Evolutionary conservation across 2,329 filamentous ascomycete species (phyloP).

Genomic region (Dothiorella sarmentorum): DNA sequence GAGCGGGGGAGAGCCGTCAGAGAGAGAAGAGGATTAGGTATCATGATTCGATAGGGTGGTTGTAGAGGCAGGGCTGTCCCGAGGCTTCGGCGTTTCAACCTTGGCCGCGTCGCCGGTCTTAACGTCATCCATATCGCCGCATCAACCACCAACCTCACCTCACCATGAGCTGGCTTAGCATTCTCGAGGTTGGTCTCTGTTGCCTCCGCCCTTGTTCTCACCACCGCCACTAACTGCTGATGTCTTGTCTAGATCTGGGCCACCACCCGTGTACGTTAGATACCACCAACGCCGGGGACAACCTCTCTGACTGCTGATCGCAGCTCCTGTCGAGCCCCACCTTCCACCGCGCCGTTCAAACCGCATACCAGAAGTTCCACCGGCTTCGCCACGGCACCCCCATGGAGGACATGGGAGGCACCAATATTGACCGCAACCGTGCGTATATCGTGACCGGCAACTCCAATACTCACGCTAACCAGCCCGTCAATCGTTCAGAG

Average conservation of each 20-base stretch:
- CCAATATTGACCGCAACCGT: slow-evolving; percentile 44
- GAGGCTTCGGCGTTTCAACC: slow-evolving; percentile 5
- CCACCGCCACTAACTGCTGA: slow-evolving; percentile 24
- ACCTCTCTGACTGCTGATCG: slow-evolving; percentile 16
- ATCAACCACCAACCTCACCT: neutral
- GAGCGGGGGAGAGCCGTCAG: neutral
- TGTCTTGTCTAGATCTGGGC: slow-evolving; percentile 36
- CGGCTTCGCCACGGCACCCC: slow-evolving; percentile 47
- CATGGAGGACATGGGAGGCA: slow-evolving; percentile 48
- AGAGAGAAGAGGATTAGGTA: neutral
- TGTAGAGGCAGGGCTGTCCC: slow-evolving; percentile 11
- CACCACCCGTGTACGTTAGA: slow-evolving; percentile 31
- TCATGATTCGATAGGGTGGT: slow-evolving; percentile 11
- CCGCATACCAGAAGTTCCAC: slow-evolving; percentile 47
- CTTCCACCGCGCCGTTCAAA: slow-evolving; percentile 54
- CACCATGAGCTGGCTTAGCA: slow-evolving; percentile 9
- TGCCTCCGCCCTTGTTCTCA: slow-evolving; percentile 18
- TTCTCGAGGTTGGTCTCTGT: slow-evolving; percentile 17
- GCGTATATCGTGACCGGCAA: slow-evolving; percentile 23
- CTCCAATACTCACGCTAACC: slow-evolving; percentile 17
- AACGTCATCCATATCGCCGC: slow-evolving; percentile 3
- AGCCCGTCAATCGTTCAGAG: neutral
- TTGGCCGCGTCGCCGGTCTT: neutral
- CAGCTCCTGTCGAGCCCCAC: slow-evolving; percentile 52
- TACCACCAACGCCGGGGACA: neutral